These are phyloP conservation scores for Calonectria ilicicola DNA, from an alignment of 2,329 filamentous ascomycete genomes.

Conservation along the genomic window DNA sequence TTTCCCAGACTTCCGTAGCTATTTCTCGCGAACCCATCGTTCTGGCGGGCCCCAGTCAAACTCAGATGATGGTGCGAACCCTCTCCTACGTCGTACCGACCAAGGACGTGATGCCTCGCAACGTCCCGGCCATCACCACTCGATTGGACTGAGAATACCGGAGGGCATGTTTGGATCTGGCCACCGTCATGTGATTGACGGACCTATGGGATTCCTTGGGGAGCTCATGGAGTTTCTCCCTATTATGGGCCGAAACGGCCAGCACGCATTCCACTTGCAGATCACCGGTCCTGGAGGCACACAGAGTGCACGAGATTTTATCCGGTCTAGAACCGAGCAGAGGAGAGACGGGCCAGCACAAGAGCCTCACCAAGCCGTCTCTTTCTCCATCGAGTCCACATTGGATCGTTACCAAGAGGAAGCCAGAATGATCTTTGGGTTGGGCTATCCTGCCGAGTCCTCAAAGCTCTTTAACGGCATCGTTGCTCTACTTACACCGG, in stretches of 20 bases:
- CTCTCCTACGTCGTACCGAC: conserved; percentile 78
- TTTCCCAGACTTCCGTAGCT: conserved; percentile 60
- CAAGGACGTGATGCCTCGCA: conserved; percentile 59
- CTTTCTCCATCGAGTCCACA: conserved; percentile 80
- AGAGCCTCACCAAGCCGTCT: conserved; percentile 80
- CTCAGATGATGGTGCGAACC: conserved; percentile 87
- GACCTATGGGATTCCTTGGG: conserved; percentile 66
- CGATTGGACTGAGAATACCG: conserved; percentile 66
- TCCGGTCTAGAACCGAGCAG: conserved; percentile 58
- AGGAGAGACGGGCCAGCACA: conserved; percentile 61
- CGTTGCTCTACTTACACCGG: conserved; percentile 80
- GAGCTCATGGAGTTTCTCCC: conserved; percentile 68
- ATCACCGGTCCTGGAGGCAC: conserved; percentile 62
- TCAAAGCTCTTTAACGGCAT: conserved; percentile 77
- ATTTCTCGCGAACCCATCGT: conserved; percentile 65
- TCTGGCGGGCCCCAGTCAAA: conserved; percentile 65
- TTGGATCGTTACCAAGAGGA: conserved; percentile 89
- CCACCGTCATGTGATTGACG: conserved; percentile 54
- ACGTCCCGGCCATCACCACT: conserved; percentile 61
- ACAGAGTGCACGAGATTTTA: conserved; percentile 65
- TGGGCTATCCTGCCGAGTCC: conserved; percentile 72
- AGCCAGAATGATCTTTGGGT: conserved; percentile 85
- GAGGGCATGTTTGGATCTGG: conserved; percentile 57
- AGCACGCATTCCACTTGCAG: conserved; percentile 70
- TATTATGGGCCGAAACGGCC: conserved; percentile 57